phyloP scores from a whole-genome alignment of 164 flowering plant species.

The grape (Vitis vinifera) region DNA sequence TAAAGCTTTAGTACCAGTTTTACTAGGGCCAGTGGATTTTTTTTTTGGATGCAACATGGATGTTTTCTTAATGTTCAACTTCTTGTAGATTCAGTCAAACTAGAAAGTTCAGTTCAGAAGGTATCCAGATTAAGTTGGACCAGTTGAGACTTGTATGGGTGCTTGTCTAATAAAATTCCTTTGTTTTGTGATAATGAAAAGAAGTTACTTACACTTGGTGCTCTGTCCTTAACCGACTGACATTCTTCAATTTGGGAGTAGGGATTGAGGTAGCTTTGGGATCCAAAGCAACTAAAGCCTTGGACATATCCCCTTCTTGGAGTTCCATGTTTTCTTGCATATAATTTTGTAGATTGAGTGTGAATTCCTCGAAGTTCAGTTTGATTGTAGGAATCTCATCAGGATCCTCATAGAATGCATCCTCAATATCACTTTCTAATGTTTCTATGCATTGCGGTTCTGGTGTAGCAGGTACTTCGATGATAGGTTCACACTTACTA shows the following conservation, averaged over 20 bases:
- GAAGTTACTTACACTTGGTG: constrained; percentile 51
- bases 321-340: constrained; percentile 62
- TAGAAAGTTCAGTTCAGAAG: background rate
- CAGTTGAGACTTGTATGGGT: background rate
- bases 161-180: background rate
- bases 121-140: background rate
- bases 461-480: constrained; percentile 80
- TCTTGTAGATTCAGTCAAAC: background rate
- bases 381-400: constrained; percentile 90
- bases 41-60: too few species aligned
- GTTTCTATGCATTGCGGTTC: constrained; percentile 52
- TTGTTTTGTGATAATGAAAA: background rate
- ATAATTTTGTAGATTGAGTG: constrained; percentile 54
- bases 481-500: constrained; percentile 41
- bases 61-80: background rate
- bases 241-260: constrained; percentile 44
- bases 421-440: constrained; percentile 70
- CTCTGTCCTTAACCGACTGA: constrained; percentile 50
- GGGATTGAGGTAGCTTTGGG: constrained; percentile 39
- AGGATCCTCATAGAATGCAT: constrained; percentile 60
- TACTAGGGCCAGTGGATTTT: too few species aligned
- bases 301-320: constrained; percentile 72
- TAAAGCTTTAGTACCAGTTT: too few species aligned
- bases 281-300: constrained; percentile 45
- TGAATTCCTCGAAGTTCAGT: constrained; percentile 64